phyloP scores from a whole-genome alignment of 176 grass and related monocot genomes.

The Metroxylon sagu region DNA sequence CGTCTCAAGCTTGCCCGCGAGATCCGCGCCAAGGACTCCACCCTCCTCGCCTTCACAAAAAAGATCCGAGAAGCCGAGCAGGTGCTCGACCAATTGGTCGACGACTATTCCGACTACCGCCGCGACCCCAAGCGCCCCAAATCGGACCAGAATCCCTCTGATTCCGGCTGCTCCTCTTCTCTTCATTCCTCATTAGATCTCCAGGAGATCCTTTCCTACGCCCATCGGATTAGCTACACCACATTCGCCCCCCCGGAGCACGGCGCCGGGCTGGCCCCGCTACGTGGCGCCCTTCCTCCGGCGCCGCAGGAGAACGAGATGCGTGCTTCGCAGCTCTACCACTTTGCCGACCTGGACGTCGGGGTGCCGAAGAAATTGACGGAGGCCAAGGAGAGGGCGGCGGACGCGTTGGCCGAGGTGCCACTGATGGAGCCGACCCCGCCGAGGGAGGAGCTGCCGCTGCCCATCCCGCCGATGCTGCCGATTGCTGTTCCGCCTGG shows the following conservation, averaged over 20 bases:
- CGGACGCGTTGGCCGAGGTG: conserved; percentile 20
- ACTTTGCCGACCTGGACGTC: conserved; percentile 73
- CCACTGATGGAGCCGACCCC: conserved; percentile 44
- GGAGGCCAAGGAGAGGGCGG: conserved; percentile 44
- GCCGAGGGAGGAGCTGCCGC: conserved; percentile 32
- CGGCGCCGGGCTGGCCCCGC: conserved; percentile 63
- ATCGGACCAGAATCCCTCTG: conserved; percentile 2
- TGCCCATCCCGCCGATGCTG: conserved; percentile 21
- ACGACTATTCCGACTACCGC: conserved; percentile 87
- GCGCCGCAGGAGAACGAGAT: conserved; percentile 89
- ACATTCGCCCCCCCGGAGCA: conserved; percentile 96
- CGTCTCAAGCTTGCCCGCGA: conserved; percentile 44
- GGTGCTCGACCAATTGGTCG: conserved; percentile 80
- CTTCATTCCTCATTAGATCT: conserved; percentile 71
- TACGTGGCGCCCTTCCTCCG: conserved; percentile 62
- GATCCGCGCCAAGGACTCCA: conserved; percentile 50
- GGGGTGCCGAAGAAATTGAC: conserved; percentile 62
- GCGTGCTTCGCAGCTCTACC: conserved; percentile 75
- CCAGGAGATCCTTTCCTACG: conserved; percentile 67
- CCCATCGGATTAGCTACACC: conserved; percentile 84
- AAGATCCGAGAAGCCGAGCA: conserved; percentile 84
- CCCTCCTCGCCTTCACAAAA: conserved; percentile 70
- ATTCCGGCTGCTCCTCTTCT: conserved; percentile 33
- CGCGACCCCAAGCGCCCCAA: conserved; percentile 47
- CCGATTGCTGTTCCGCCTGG: conserved; percentile 55